A percentile compares a stretch with the other conserved stretches of the same genome.
Conservation (phyloP, 2,329 filamentous ascomycete species). For the Fusarium irregulare region DNA sequence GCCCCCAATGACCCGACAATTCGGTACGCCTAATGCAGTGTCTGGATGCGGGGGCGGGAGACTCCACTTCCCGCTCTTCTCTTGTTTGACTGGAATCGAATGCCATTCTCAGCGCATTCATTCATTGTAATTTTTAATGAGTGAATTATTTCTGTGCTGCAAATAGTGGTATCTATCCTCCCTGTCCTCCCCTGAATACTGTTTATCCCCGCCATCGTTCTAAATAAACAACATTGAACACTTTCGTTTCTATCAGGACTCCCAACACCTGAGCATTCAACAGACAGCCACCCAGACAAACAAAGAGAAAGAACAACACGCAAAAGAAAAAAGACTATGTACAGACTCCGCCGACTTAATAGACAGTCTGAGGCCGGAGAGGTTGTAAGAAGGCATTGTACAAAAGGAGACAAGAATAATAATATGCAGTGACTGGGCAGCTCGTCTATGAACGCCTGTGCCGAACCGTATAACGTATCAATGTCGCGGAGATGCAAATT, state of each 20-base stretch:
- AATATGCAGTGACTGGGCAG: too few species aligned
- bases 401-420: too few species aligned
- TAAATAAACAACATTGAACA: background rate
- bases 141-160: background rate
- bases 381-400: too few species aligned
- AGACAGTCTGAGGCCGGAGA: too few species aligned
- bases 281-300: background rate
- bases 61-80: conserved; percentile 19
- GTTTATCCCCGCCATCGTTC: background rate
- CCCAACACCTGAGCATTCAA: background rate
- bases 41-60: conserved; percentile 11
- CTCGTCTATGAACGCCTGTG: background rate
- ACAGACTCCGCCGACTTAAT: too few species aligned
- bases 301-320: too few species aligned
- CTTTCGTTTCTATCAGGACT: background rate
- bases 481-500: background rate
- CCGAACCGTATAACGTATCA: background rate
- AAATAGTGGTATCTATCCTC: background rate
- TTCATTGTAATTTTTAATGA: background rate
- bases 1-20: conserved; percentile 24
- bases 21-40: conserved; percentile 26
- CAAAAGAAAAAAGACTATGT: too few species aligned
- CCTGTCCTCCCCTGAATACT: too few species aligned
- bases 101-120: background rate
- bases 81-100: background rate